These are phyloP conservation scores for Sutorius eximius DNA, from an alignment of 1,284 basidiomycete genomes.

Conservation along the genomic window DNA sequence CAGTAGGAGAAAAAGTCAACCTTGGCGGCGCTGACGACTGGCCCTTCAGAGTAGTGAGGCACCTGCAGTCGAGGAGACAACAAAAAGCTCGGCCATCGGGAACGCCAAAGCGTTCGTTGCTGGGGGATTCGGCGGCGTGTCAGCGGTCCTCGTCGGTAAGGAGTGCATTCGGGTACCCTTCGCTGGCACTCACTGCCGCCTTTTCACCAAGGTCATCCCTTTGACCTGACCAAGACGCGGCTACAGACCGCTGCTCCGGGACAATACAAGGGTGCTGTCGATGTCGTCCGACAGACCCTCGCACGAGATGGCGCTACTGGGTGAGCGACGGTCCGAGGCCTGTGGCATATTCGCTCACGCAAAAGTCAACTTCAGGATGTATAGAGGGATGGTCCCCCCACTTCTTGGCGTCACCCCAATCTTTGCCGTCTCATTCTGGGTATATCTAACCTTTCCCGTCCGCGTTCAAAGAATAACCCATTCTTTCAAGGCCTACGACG, in stretches of 20 bases:
- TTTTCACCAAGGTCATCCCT: conserved; percentile 78
- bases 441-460: conserved; percentile 33
- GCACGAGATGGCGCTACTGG: conserved; percentile 88
- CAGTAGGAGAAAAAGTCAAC: conserved; percentile 9
- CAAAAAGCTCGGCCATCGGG: conserved; percentile 48
- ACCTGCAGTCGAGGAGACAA: conserved; percentile 18
- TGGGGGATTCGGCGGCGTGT: conserved; percentile 89
- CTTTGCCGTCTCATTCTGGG: conserved; percentile 99
- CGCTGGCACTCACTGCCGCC: conserved; percentile 8
- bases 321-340: conserved; percentile 44
- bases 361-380: conserved; percentile 57
- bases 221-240: conserved; percentile 95
- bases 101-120: conserved; percentile 83
- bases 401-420: conserved; percentile 97
- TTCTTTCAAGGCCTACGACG: conserved; percentile 81
- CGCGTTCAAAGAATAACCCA: conserved; percentile 4
- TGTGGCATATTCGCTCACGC: conserved; percentile 6
- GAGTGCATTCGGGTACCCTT: conserved; percentile 19
- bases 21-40: conserved; percentile 9
- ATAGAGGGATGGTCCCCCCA: conserved; percentile 96
- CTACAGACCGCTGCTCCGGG: conserved; percentile 93
- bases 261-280: conserved; percentile 88
- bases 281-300: conserved; percentile 90
- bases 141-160: conserved; percentile 86
- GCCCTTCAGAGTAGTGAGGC: conserved; percentile 27